Evolutionary conservation across 2,329 filamentous ascomycete species (phyloP).

Genomic region (Tolypocladium capitatum): DNA sequence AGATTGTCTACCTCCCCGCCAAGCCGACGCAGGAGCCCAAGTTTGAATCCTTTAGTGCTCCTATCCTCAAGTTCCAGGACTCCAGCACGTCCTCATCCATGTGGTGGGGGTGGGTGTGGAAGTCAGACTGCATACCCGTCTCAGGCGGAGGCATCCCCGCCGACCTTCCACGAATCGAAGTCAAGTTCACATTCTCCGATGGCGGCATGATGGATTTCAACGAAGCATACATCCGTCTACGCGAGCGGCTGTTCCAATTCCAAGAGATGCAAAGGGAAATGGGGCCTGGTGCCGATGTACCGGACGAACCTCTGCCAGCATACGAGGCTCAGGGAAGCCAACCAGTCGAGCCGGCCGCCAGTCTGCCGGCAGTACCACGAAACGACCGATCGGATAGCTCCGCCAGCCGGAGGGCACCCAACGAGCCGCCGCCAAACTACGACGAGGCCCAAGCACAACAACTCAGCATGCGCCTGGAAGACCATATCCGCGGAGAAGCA

Average conservation of each 20-base stretch:
- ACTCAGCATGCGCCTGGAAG: slow-evolving; percentile 45
- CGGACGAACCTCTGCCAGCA: slow-evolving; percentile 76
- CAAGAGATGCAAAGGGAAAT: slow-evolving; percentile 60
- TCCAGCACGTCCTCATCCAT: slow-evolving; percentile 68
- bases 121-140: slow-evolving; percentile 65
- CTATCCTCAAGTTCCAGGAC: slow-evolving; percentile 78
- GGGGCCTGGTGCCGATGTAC: slow-evolving; percentile 50
- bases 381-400: slow-evolving; percentile 22
- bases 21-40: slow-evolving; percentile 44
- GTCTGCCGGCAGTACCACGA: slow-evolving; percentile 9
- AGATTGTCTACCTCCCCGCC: slow-evolving; percentile 81
- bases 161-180: slow-evolving; percentile 57
- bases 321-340: slow-evolving; percentile 51
- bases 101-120: slow-evolving; percentile 91
- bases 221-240: slow-evolving; percentile 67
- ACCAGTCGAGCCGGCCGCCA: slow-evolving; percentile 14
- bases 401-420: slow-evolving; percentile 31
- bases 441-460: slow-evolving; percentile 76
- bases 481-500: slow-evolving; percentile 60
- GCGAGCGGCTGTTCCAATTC: slow-evolving; percentile 70
- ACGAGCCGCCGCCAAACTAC: slow-evolving; percentile 81
- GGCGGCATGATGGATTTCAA: slow-evolving; percentile 92
- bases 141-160: slow-evolving; percentile 70
- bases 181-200: slow-evolving; percentile 84
- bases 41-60: slow-evolving; percentile 79